phyloP scores from a whole-genome alignment of 495 filamentous ascomycete genomes.

The Aspergillus panamensis region DNA sequence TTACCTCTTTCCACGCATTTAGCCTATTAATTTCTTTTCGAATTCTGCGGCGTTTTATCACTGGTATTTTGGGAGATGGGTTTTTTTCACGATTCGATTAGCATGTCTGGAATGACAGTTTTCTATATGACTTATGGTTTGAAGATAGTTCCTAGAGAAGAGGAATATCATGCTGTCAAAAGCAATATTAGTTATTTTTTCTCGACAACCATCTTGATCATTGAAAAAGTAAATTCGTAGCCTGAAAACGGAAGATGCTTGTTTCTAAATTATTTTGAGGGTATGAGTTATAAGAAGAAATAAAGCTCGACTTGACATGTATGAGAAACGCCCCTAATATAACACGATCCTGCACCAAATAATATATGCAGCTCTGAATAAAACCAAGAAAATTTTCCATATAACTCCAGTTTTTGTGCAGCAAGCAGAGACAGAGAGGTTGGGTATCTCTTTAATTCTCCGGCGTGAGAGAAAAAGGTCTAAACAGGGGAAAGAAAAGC shows the following conservation, averaged over 20 bases:
- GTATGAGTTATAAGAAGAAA: too few relatives aligned
- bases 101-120: background rate
- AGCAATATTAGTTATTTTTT: background rate
- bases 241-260: too few relatives aligned
- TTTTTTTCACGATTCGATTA: background rate
- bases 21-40: background rate
- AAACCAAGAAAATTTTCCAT: slow-evolving; percentile 2
- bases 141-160: background rate
- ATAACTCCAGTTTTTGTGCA: slow-evolving; percentile 24
- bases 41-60: slow-evolving; percentile 18
- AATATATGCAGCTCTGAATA: background rate
- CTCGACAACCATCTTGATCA: too few relatives aligned
- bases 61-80: slow-evolving; percentile 4
- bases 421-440: slow-evolving; percentile 9
- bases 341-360: background rate
- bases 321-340: too few relatives aligned
- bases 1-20: too few relatives aligned
- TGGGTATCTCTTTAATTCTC: slow-evolving; percentile 10
- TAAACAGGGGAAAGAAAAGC: background rate
- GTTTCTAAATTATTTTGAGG: too few relatives aligned
- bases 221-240: too few relatives aligned
- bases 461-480: slow-evolving; percentile 1
- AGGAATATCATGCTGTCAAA: background rate
- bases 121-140: slow-evolving; percentile 2
- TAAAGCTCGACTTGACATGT: too few relatives aligned